A percentile compares a stretch with the other conserved stretches of the same genome.
Conservation (phyloP, 257 asterid species). For the Eustoma russellianum region DNA sequence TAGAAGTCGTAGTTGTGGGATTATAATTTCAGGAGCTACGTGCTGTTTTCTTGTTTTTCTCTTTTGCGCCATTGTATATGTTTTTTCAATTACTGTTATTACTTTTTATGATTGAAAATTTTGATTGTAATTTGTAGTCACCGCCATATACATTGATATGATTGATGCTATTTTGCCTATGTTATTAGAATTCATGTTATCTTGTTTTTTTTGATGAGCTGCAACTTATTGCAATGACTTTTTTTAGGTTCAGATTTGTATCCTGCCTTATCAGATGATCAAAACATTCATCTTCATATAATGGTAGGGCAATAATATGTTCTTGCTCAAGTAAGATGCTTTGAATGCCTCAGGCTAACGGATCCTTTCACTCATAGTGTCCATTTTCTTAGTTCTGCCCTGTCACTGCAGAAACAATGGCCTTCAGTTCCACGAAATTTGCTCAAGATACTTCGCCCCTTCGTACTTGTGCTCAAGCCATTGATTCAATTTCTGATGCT, state of each 20-base stretch:
- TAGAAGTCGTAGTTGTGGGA: no score
- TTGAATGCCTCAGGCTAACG: constrained; percentile 2
- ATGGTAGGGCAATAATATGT: constrained; percentile 46
- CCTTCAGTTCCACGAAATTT: constrained; percentile 53
- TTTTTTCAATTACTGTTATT: no score
- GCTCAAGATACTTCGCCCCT: constrained; percentile 64
- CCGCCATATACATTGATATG: no score
- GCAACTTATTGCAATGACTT: constrained; percentile 11
- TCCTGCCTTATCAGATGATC: constrained; percentile 57
- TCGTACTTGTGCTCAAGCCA: constrained; percentile 70
- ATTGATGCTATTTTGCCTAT: no score
- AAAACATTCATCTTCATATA: constrained; percentile 58
- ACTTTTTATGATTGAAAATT: no score
- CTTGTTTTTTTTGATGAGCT: no score
- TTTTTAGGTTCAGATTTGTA: constrained; percentile 79
- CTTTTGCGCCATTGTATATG: no score
- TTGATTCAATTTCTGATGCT: constrained; percentile 72
- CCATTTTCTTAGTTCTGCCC: constrained; percentile 13
- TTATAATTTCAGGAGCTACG: no score
- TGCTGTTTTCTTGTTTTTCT: no score
- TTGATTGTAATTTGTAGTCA: no score
- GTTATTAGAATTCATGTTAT: no score
- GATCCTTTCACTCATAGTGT: background rate
- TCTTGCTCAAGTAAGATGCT: constrained; percentile 6
- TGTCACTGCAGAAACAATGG: constrained; percentile 62